Conservation (phyloP, 371 early-diverging fungal species). For the Haplosporangium sp. region DNA sequence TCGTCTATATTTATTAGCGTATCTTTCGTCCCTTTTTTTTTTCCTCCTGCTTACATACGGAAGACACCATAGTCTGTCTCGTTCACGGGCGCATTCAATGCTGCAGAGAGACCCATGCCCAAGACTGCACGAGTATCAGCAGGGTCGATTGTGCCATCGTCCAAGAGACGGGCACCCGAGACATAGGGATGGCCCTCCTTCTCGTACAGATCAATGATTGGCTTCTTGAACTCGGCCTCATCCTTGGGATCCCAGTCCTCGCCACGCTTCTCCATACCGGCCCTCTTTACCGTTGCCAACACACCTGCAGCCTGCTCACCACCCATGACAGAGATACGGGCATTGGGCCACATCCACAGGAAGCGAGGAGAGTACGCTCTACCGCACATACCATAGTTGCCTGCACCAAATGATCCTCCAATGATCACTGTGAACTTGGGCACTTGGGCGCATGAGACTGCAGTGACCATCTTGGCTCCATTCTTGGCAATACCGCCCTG, state of each 20-base stretch:
- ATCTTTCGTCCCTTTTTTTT: too few species aligned
- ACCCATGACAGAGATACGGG: slow-evolving; percentile 98
- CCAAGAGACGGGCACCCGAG: slow-evolving; percentile 92
- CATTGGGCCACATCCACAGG: slow-evolving; percentile 97
- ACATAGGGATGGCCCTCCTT: slow-evolving; percentile 96
- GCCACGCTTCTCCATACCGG: slow-evolving; percentile 87
- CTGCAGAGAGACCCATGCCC: slow-evolving; percentile 87
- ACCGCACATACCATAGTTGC: slow-evolving; percentile 99
- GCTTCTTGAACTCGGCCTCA: slow-evolving; percentile 86
- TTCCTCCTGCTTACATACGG: slow-evolving; percentile 83
- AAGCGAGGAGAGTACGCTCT: slow-evolving; percentile 95
- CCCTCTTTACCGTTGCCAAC: slow-evolving; percentile 89
- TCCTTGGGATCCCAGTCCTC: slow-evolving; percentile 79
- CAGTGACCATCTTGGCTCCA: slow-evolving; percentile 97
- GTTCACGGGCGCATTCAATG: slow-evolving; percentile 82
- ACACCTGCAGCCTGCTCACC: slow-evolving; percentile 98
- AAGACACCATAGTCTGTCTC: slow-evolving; percentile 94
- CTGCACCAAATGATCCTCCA: slow-evolving; percentile 95
- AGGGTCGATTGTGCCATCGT: slow-evolving; percentile 97
- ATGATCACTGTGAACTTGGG: slow-evolving; percentile 96
- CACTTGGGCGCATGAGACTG: slow-evolving; percentile 94
- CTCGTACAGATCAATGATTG: slow-evolving; percentile 91
- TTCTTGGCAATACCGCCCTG: slow-evolving; percentile 98
- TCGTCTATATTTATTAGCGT: too few species aligned
- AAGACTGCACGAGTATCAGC: slow-evolving; percentile 90